These are phyloP conservation scores for Geotrichum bryndzae DNA, from an alignment of 1,139 yeast genomes.

Conservation along the genomic window DNA sequence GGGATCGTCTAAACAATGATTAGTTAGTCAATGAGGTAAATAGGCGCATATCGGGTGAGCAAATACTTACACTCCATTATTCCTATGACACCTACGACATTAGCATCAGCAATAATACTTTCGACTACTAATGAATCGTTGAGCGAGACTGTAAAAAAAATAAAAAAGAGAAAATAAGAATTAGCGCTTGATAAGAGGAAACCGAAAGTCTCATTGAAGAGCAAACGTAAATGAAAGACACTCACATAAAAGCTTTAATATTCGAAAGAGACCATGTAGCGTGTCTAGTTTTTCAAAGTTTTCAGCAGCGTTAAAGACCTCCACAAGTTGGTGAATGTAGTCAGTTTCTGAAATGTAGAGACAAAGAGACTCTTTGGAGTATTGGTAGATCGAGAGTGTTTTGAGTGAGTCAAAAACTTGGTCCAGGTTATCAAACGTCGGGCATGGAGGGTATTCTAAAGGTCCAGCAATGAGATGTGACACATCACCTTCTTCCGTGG, in stretches of 20 bases:
- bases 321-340: conserved; percentile 50
- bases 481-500: conserved; percentile 43
- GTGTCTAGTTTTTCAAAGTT: conserved; percentile 43
- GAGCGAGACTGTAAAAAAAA: conserved; percentile 46
- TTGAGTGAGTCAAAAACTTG: conserved; percentile 44
- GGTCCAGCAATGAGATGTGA: conserved; percentile 82
- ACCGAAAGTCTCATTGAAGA: background rate
- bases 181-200: background rate
- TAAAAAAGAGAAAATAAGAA: too few relatives aligned
- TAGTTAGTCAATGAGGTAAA: background rate
- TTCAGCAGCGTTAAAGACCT: conserved; percentile 54
- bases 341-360: conserved; percentile 32
- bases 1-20: conserved; percentile 49
- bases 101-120: conserved; percentile 54
- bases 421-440: conserved; percentile 39
- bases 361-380: conserved; percentile 33
- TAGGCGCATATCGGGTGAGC: background rate
- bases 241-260: conserved; percentile 48
- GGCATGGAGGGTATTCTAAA: conserved; percentile 57
- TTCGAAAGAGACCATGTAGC: conserved; percentile 63
- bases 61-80: conserved; percentile 56
- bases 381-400: conserved; percentile 24
- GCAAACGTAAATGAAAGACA: background rate
- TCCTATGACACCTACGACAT: conserved; percentile 62
- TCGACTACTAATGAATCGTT: conserved; percentile 69